Base-by-base conservation (phyloP, 352 stramenopile species). In the Phytophthora uliginosa region DNA sequence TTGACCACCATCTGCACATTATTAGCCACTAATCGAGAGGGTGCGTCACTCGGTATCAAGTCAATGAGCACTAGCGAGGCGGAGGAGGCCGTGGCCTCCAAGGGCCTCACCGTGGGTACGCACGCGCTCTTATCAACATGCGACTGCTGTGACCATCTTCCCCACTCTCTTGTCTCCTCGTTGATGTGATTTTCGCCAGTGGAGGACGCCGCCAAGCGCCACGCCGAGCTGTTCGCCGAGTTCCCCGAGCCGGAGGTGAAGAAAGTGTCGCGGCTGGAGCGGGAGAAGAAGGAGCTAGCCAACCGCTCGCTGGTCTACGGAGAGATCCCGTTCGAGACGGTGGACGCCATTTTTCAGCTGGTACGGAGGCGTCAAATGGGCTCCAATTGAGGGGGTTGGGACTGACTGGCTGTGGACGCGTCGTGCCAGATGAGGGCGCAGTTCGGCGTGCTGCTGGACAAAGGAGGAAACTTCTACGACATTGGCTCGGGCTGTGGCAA, bases 401-500 rank as follows among this genome's bases (percentile, higher is more conserved):
- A 61, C 34, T 58, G n/a, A 66, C 13, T 33, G 20, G 20, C 18
- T 45, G n/a, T 58, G 31, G 12, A 20, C 51, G 24, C 26, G 51
- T n/a, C 26, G 22, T 61, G 20, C 24, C 26, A 92, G 84, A 86
- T 92, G 82, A 82, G 84, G 9, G 69, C 74, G 48, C 68, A 92
- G 61, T 90, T 89, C 45, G 84, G 84, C 22, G 73, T 85, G 20
- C 53, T 92, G 53, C 71, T 92, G 53, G 84, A 92, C 53, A 82
- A 82, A 61, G 81, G 84, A 51, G 84, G 84, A 22, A 88, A 84
- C 45, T 92, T 92, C 60, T 92, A 92, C 69, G 84, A 92, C 47
- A 84, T 92, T 20, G 84, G 84, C 50, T 92, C 84, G 10, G 84
- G 84, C 17, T 92, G 84, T 55, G 84, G 84, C 65, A 92, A 92